Percentiles rank a stretch among this genome's conserved stretches.
Evolutionary conservation across 2,329 filamentous ascomycete species (phyloP).

Genomic region (Epichloe scottii): DNA sequence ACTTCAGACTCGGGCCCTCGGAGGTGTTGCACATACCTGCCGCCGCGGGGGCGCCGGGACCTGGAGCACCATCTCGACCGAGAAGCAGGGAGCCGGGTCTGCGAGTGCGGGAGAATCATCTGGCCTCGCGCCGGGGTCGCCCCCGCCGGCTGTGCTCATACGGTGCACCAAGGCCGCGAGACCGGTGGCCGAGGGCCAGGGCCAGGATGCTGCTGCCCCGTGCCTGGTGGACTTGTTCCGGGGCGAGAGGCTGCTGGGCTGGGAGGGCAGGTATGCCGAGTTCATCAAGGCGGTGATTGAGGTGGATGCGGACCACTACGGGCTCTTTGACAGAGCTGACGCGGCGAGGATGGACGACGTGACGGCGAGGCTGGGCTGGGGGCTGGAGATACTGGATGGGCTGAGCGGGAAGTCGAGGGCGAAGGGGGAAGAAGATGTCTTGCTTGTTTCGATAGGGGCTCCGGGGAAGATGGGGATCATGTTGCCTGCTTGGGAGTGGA

Average conservation of each 20-base stretch:
- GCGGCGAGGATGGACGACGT: conserved; percentile 6
- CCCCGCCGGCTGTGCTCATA: conserved; percentile 15
- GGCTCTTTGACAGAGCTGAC: conserved; percentile 13
- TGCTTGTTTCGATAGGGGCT: neutral
- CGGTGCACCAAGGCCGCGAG: conserved; percentile 8
- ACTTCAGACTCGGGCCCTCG: conserved; percentile 8
- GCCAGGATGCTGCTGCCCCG: neutral
- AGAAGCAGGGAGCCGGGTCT: neutral
- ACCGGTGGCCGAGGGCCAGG: conserved; percentile 4
- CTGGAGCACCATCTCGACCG: conserved; percentile 8
- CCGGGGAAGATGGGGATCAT: no score
- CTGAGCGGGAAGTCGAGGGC: neutral
- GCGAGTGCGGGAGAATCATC: neutral
- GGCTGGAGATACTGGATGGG: conserved; percentile 6
- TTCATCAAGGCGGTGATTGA: conserved; percentile 19
- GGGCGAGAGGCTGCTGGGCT: conserved; percentile 15
- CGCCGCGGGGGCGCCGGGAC: conserved; percentile 3
- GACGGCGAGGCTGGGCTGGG: conserved; percentile 7
- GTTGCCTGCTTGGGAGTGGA: no score
- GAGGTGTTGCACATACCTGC: conserved; percentile 13
- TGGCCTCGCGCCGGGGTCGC: conserved; percentile 2
- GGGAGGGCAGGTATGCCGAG: conserved; percentile 14
- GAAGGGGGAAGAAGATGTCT: neutral
- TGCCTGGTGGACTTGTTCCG: conserved; percentile 16
- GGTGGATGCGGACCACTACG: conserved; percentile 15